phyloP scores from a whole-genome alignment of 2,329 filamentous ascomycete genomes.

The Myriangium duriaei region DNA sequence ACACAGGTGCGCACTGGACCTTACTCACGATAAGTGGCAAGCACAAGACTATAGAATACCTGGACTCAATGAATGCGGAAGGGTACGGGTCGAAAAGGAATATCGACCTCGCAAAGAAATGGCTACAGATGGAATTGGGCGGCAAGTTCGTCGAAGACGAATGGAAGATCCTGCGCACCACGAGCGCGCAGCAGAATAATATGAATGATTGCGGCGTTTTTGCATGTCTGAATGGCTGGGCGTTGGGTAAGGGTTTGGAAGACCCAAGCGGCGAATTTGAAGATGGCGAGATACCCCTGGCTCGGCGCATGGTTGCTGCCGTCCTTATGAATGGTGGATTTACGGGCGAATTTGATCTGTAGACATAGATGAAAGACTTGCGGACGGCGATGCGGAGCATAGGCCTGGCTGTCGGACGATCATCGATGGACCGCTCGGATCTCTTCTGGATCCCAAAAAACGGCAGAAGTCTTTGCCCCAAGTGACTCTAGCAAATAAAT shows the following conservation, averaged over 20 bases:
- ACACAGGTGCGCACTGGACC: slow-evolving; percentile 54
- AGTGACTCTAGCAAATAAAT: too few relatives aligned
- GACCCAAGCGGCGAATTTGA: slow-evolving; percentile 32
- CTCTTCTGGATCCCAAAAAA: too few relatives aligned
- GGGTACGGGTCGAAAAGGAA: slow-evolving; percentile 12
- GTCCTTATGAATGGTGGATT: slow-evolving; percentile 58
- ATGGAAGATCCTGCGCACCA: slow-evolving; percentile 43
- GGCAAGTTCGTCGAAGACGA: slow-evolving; percentile 43
- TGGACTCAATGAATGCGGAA: slow-evolving; percentile 51
- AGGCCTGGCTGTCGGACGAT: too few relatives aligned
- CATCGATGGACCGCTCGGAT: too few relatives aligned
- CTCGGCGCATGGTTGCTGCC: slow-evolving; percentile 45
- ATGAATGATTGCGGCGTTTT: slow-evolving; percentile 67
- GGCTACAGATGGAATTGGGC: slow-evolving; percentile 47
- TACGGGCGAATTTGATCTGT: slow-evolving; percentile 39
- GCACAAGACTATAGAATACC: slow-evolving; percentile 49
- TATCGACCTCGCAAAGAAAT: slow-evolving; percentile 30
- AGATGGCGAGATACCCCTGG: slow-evolving; percentile 41
- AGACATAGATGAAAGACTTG: too few relatives aligned
- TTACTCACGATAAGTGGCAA: slow-evolving; percentile 53
- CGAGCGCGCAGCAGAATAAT: slow-evolving; percentile 49
- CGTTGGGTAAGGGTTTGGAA: slow-evolving; percentile 30
- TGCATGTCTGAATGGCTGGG: slow-evolving; percentile 60
- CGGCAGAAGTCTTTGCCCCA: too few relatives aligned
- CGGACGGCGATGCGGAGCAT: too few relatives aligned